A percentile compares a stretch with the other conserved stretches of the same genome.
These are phyloP conservation scores for Neofusicoccum umdonicola DNA, from an alignment of 2,329 filamentous ascomycete genomes.

Conservation along the genomic window DNA sequence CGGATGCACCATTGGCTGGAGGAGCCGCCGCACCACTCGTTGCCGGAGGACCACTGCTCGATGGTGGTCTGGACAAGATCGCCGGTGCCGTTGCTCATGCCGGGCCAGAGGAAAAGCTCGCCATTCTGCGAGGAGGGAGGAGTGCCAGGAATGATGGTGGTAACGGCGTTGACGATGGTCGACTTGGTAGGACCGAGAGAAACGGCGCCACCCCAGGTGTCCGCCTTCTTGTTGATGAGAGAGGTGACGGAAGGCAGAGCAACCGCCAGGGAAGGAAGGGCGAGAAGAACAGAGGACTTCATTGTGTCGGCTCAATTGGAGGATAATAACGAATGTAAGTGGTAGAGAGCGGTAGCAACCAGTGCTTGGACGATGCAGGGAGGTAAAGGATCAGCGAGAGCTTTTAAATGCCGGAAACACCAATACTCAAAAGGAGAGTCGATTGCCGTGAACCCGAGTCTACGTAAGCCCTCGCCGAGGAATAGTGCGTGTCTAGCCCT, in stretches of 20 bases:
- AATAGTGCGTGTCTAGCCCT: neutral
- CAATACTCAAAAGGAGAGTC: neutral
- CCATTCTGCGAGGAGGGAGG: slow-evolving; percentile 40
- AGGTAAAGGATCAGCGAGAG: neutral
- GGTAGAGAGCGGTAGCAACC: neutral
- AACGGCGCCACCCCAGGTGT: slow-evolving; percentile 40
- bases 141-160: slow-evolving; percentile 40
- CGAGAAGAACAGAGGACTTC: neutral
- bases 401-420: neutral
- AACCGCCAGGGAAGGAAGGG: neutral
- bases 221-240: slow-evolving; percentile 20
- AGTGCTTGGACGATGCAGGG: neutral
- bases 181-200: slow-evolving; percentile 39
- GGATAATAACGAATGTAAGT: neutral
- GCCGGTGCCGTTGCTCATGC: slow-evolving; percentile 47
- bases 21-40: slow-evolving; percentile 42
- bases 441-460: neutral
- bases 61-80: slow-evolving; percentile 44
- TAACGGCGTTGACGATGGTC: slow-evolving; percentile 41
- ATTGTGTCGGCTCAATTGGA: neutral
- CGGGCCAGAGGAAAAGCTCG: slow-evolving; percentile 44
- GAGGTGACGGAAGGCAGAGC: neutral
- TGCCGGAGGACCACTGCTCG: slow-evolving; percentile 39
- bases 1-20: slow-evolving; percentile 44
- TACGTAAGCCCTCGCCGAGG: neutral